phyloP scores from a whole-genome alignment of 2,329 filamentous ascomycete genomes.

The Penicillium sp. region DNA sequence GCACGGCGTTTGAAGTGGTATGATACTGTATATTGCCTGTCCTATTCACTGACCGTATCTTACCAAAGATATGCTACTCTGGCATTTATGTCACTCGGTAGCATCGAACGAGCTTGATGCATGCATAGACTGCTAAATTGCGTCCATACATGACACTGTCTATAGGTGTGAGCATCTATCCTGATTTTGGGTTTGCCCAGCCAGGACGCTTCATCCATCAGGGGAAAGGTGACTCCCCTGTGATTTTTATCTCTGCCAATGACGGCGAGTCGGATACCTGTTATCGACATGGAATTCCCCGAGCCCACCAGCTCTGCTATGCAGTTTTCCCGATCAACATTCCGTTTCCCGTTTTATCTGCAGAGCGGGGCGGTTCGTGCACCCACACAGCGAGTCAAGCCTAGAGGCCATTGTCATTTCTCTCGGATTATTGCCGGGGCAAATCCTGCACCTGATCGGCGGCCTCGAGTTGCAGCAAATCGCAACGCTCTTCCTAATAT shows the following conservation, averaged over 20 bases:
- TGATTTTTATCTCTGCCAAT: conserved; percentile 1
- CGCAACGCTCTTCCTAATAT: neutral
- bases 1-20: neutral
- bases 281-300: conserved; percentile 2
- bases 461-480: neutral
- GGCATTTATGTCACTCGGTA: too few species aligned
- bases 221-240: neutral
- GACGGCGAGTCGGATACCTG: neutral
- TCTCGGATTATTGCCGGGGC: neutral
- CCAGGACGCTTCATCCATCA: neutral
- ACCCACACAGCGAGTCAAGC: neutral
- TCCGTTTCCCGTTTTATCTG: conserved; percentile 8
- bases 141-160: neutral
- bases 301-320: neutral
- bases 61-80: neutral
- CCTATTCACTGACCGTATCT: neutral
- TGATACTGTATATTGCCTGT: neutral
- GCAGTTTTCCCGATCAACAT: conserved; percentile 11
- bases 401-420: neutral
- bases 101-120: too few species aligned
- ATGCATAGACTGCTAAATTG: neutral
- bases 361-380: conserved; percentile 1
- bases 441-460: neutral
- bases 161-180: too few species aligned
- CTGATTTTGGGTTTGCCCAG: neutral